Conservation (phyloP, 169 alveolate genomes). For the Besnoitia besnoiti region DNA sequence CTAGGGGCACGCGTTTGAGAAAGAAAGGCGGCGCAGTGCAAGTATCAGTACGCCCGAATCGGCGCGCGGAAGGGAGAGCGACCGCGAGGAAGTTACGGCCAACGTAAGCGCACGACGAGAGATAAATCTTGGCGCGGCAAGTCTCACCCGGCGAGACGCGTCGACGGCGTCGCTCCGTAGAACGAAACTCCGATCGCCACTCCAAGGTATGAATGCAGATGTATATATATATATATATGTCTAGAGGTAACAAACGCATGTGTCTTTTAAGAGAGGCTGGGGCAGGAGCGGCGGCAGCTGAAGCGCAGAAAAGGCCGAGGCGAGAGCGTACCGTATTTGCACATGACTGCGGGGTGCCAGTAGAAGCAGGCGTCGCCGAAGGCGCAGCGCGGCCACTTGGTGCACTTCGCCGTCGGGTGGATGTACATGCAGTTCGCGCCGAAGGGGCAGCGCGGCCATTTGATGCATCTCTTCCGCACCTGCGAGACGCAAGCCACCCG, state of each 20-base stretch:
- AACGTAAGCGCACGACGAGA: too few relatives aligned
- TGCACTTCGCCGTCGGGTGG: conserved; percentile 81
- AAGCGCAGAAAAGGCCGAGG: neutral
- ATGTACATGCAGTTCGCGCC: conserved; percentile 85
- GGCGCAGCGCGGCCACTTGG: conserved; percentile 79
- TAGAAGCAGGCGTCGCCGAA: conserved; percentile 79
- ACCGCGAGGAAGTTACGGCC: too few relatives aligned
- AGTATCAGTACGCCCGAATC: too few relatives aligned
- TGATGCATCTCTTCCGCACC: conserved; percentile 77
- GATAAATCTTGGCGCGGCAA: too few relatives aligned
- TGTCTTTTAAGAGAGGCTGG: neutral
- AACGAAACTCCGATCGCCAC: too few relatives aligned
- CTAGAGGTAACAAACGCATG: neutral
- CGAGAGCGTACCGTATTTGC: conserved; percentile 72
- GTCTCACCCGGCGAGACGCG: too few relatives aligned
- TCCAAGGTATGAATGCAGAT: neutral
- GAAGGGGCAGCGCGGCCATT: conserved; percentile 80
- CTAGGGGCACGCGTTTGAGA: neutral
- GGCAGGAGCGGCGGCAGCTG: neutral
- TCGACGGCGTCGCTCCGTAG: too few relatives aligned
- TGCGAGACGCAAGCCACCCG: conserved; percentile 7
- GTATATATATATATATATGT: neutral
- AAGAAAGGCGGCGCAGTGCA: too few relatives aligned
- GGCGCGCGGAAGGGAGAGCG: too few relatives aligned
- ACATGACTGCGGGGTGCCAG: conserved; percentile 77